Conservation (phyloP, 148 eudicot species). For the Pouteria glomerata region DNA sequence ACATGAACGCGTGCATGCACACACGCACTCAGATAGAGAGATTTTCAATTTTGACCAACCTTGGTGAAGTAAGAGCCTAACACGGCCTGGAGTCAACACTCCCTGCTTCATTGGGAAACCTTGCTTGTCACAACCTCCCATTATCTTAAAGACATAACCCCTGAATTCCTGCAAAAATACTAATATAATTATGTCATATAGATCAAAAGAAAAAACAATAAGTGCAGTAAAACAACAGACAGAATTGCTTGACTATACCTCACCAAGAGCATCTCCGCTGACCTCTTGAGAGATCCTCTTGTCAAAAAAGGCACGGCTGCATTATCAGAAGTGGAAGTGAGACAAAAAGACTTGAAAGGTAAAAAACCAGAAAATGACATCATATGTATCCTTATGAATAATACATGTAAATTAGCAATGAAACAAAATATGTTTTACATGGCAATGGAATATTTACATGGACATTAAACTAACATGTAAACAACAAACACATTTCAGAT, state of each 20-base stretch:
- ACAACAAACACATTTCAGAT: no score
- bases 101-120: slow-evolving; percentile 90
- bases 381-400: no score
- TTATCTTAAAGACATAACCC: slow-evolving; percentile 69
- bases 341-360: no score
- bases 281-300: slow-evolving; percentile 84
- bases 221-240: not conserved
- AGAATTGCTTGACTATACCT: slow-evolving; percentile 20
- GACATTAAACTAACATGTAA: no score
- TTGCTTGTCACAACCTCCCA: slow-evolving; percentile 77
- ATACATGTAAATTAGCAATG: no score
- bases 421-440: no score
- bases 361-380: not conserved
- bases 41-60: slow-evolving; percentile 3
- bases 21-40: no score
- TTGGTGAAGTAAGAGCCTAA: slow-evolving; percentile 52
- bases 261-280: slow-evolving; percentile 63
- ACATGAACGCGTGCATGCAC: no score
- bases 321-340: not conserved
- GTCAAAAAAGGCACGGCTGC: slow-evolving; percentile 64
- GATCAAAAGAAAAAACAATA: not conserved
- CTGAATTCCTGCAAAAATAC: slow-evolving; percentile 46
- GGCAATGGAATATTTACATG: no score
- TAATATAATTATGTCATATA: not conserved
- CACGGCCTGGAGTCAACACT: slow-evolving; percentile 69